Conservation (phyloP, 2,329 filamentous ascomycete species). For the Fusarium palustre region DNA sequence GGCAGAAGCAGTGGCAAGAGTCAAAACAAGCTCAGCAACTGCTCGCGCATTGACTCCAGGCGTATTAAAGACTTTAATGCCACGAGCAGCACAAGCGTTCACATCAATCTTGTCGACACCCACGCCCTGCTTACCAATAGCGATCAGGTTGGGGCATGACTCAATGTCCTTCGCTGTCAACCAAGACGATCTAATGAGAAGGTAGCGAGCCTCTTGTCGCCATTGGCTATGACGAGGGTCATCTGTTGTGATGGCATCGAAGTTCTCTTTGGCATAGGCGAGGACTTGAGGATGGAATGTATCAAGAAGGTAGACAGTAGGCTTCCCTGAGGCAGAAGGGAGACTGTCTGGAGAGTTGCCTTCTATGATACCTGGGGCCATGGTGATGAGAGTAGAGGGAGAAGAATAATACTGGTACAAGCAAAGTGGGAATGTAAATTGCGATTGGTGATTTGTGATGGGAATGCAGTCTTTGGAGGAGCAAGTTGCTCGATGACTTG, state of each 20-base stretch:
- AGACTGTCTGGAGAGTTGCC: slow-evolving; percentile 6
- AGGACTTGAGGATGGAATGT: slow-evolving; percentile 53
- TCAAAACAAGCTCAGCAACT: slow-evolving; percentile 55
- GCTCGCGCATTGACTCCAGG: slow-evolving; percentile 59
- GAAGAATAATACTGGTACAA: neutral
- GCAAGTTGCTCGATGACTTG: neutral
- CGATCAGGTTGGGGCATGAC: slow-evolving; percentile 52
- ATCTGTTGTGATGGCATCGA: slow-evolving; percentile 53
- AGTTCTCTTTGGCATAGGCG: slow-evolving; percentile 52
- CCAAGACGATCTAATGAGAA: slow-evolving; percentile 54
- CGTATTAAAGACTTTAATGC: slow-evolving; percentile 60
- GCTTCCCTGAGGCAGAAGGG: slow-evolving; percentile 39
- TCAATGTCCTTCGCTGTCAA: slow-evolving; percentile 55
- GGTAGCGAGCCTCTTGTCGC: slow-evolving; percentile 54
- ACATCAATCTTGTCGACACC: slow-evolving; percentile 61
- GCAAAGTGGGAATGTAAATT: neutral
- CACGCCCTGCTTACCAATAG: slow-evolving; percentile 61
- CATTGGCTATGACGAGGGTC: slow-evolving; percentile 54
- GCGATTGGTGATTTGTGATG: neutral
- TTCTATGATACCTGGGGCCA: slow-evolving; percentile 24
- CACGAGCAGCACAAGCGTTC: slow-evolving; percentile 52
- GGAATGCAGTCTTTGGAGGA: neutral
- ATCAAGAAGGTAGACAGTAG: slow-evolving; percentile 57
- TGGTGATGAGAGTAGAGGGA: neutral
- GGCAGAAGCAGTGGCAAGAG: slow-evolving; percentile 52